Evolutionary conservation across 805 yeast species (phyloP).

Genomic region (Kurtzmaniella fragi): DNA sequence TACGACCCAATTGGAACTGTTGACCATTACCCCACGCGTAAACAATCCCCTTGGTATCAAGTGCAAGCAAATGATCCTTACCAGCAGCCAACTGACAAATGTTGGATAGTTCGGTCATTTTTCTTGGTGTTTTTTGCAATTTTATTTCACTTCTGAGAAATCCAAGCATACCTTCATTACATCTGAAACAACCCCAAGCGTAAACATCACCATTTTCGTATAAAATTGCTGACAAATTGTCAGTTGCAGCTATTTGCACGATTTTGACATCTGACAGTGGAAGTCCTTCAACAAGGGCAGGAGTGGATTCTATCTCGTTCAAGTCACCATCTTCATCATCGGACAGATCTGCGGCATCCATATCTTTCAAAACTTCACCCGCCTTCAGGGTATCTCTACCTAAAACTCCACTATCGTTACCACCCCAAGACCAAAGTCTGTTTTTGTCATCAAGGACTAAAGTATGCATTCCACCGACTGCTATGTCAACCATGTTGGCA

Average conservation of each 20-base stretch:
- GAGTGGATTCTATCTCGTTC: constrained; percentile 86
- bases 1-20: constrained; percentile 86
- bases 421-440: constrained; percentile 97
- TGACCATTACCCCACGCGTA: constrained; percentile 98
- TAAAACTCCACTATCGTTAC: constrained; percentile 84
- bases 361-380: constrained; percentile 61
- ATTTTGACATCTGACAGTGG: constrained; percentile 47
- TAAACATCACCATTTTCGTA: constrained; percentile 81
- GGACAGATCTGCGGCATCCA: constrained; percentile 48
- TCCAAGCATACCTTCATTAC: constrained; percentile 88
- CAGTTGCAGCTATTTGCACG: constrained; percentile 86
- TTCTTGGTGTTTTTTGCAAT: constrained; percentile 64
- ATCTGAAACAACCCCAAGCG: constrained; percentile 97
- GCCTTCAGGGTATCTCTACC: constrained; percentile 76
- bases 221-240: constrained; percentile 79
- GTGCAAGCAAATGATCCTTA: constrained; percentile 83
- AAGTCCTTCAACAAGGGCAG: constrained; percentile 65
- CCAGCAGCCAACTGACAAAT: constrained; percentile 86
- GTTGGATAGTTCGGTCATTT: constrained; percentile 55
- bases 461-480: constrained; percentile 96
- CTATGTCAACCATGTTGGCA: constrained; percentile 74
- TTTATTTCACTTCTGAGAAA: constrained; percentile 56
- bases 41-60: constrained; percentile 80
- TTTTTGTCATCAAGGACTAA: constrained; percentile 75
- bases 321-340: constrained; percentile 79